Percentiles rank a stretch among this genome's conserved stretches.
Conservation (phyloP, 2,329 filamentous ascomycete genomes). For the Exophiala spinifera region DNA sequence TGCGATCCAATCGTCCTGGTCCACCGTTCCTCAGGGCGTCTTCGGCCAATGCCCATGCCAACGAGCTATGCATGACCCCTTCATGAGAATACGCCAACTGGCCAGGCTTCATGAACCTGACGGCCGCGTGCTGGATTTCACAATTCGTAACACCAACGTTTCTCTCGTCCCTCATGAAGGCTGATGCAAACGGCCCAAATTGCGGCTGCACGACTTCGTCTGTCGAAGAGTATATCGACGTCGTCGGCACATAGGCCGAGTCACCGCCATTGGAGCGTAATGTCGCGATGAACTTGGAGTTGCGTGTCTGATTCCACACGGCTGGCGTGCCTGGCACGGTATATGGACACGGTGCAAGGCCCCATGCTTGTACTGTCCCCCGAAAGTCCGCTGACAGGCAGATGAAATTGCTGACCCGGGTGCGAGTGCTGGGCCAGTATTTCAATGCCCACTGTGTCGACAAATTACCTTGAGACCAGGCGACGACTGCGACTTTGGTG, state of each 20-base stretch:
- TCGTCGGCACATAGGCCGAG: slow-evolving; percentile 55
- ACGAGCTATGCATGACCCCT: slow-evolving; percentile 49
- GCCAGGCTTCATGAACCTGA: slow-evolving; percentile 32
- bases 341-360: slow-evolving; percentile 6
- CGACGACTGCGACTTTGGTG: slow-evolving; percentile 46
- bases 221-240: slow-evolving; percentile 49
- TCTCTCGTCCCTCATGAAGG: slow-evolving; percentile 37
- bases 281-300: slow-evolving; percentile 42
- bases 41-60: slow-evolving; percentile 40
- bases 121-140: slow-evolving; percentile 41
- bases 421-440: slow-evolving; percentile 54
- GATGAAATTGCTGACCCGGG: slow-evolving; percentile 49
- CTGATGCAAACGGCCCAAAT: slow-evolving; percentile 47
- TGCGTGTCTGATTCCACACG: slow-evolving; percentile 49
- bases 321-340: slow-evolving; percentile 36
- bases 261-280: slow-evolving; percentile 48
- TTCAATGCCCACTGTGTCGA: slow-evolving; percentile 57
- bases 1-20: slow-evolving; percentile 39
- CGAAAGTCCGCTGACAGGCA: slow-evolving; percentile 54
- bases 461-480: slow-evolving; percentile 56
- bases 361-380: slow-evolving; percentile 39
- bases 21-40: slow-evolving; percentile 51
- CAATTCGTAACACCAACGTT: slow-evolving; percentile 51
- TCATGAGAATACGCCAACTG: slow-evolving; percentile 52
- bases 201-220: slow-evolving; percentile 56